Evolutionary conservation across 2,329 filamentous ascomycete genomes (phyloP), one percentile per base, ranked within the genome.

Genomic region (Mycogone perniciosa): DNA sequence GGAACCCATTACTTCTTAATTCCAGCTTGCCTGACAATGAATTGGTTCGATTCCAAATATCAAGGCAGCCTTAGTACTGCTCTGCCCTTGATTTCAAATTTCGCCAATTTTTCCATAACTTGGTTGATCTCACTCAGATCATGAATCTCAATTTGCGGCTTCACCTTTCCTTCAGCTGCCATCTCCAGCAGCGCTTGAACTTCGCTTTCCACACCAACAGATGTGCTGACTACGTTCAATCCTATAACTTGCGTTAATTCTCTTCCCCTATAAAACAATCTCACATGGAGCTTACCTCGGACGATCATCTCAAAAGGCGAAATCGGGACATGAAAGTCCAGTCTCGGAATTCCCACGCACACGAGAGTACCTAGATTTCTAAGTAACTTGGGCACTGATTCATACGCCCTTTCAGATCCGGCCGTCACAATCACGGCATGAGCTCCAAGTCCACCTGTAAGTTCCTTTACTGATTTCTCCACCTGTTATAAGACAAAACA

Each of bases 111-210:
- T 2, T 29, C 34, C n/a, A 46, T 46, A 7, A 46, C 44, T 10
- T 39, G 27, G n/a, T 46, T 46, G 6, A 46, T 46, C 1, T 46
- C 44, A 11, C 8, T 9, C 7, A 46, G 39, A 20, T 46, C 44
- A 13, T 39, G 39, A 1, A 46, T 13, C 27, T 46, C 44, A 5
- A 46, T 46, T 7, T 46, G 44, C 11, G 59, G 76, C 74, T 54
- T 50, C 8, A 50, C 26, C 13, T 44, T 44, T 13, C 47, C 47
- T n/a, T 50, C 10, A 5, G 34, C 41, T 13, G 47, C 41, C 47
- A 50, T 6, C 31, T 45, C 13, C 29, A 50, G 20, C 7, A 50
- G 47, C 6, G 44, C 47, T 38, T 50, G 47, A 34, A 50, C 11
- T 4, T 50, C 47, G 13, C 29, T 44, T 50, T 50, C 47, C 10